These are phyloP conservation scores for Neopestalotiopsis rosae DNA, from an alignment of 2,329 filamentous ascomycete species.

Conservation along the genomic window DNA sequence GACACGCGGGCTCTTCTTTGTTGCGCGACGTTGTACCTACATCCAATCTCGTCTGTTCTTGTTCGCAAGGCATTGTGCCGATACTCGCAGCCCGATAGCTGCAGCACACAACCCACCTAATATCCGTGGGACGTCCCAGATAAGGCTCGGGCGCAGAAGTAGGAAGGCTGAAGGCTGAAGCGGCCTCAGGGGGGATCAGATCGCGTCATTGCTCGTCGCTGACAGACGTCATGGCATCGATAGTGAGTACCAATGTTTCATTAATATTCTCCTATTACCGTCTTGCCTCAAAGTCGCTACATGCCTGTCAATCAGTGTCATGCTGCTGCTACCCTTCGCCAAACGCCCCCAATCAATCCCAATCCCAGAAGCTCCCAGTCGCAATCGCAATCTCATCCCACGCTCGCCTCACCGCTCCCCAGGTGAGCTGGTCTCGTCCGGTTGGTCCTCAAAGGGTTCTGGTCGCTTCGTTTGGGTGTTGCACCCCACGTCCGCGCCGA, in stretches of 20 bases:
- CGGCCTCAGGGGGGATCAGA: neutral
- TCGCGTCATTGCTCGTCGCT: constrained; percentile 15
- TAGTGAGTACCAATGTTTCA: constrained; percentile 33
- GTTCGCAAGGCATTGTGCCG: neutral
- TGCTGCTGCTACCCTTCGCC: neutral
- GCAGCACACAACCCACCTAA: neutral
- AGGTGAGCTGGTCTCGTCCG: neutral
- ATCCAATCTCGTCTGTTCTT: neutral
- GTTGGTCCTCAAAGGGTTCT: neutral
- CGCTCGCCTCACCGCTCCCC: constrained; percentile 15
- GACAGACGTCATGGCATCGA: constrained; percentile 38
- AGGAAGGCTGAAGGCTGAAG: neutral
- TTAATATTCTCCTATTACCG: constrained; percentile 19
- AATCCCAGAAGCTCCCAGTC: neutral
- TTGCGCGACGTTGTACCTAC: neutral
- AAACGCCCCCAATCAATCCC: constrained; percentile 7
- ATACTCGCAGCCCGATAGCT: neutral
- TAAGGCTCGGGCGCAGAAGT: neutral
- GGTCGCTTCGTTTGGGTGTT: constrained; percentile 8
- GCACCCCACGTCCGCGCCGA: constrained; percentile 15
- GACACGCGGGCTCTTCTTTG: constrained; percentile 1
- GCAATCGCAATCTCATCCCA: neutral
- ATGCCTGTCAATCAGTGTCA: neutral
- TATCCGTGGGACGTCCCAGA: neutral
- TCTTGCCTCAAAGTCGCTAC: constrained; percentile 10